These are phyloP conservation scores for Chlorella sp. DNA, from an alignment of 139 green algal species.

Conservation along the genomic window DNA sequence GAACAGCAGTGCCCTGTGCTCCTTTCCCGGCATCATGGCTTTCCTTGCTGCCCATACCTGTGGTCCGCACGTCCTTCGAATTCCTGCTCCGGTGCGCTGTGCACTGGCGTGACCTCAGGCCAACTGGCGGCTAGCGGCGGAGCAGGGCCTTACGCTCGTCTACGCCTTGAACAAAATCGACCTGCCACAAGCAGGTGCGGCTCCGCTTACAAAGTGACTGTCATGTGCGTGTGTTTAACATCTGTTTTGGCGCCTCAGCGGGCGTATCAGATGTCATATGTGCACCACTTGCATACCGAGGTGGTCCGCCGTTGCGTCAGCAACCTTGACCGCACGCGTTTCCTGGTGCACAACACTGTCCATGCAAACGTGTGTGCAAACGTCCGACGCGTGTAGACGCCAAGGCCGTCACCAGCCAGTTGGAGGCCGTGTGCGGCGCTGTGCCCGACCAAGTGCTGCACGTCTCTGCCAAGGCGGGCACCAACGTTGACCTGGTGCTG, in stretches of 20 bases:
- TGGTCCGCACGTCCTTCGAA: not conserved
- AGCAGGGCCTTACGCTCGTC: constrained; percentile 80
- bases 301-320: too few species aligned
- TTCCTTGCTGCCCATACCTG: not conserved
- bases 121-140: constrained; percentile 91
- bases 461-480: constrained; percentile 72
- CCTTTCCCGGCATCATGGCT: too few species aligned
- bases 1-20: too few species aligned
- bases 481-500: constrained; percentile 59
- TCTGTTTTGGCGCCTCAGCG: too few species aligned
- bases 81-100: not conserved
- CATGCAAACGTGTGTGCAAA: too few species aligned
- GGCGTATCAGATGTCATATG: too few species aligned
- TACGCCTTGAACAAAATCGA: constrained; percentile 94
- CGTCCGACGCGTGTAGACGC: not conserved
- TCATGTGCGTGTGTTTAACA: too few species aligned
- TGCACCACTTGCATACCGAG: too few species aligned
- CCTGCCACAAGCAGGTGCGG: constrained; percentile 36
- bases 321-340: too few species aligned
- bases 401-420: not conserved
- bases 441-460: constrained; percentile 24
- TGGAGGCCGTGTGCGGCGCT: not conserved
- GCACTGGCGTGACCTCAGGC: constrained; percentile 87
- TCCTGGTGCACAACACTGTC: too few species aligned
- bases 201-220: too few species aligned